A percentile compares a stretch with the other conserved stretches of the same genome.
These are phyloP conservation scores for Colletotrichum eremochloae DNA, from an alignment of 2,329 filamentous ascomycete genomes.

Conservation along the genomic window DNA sequence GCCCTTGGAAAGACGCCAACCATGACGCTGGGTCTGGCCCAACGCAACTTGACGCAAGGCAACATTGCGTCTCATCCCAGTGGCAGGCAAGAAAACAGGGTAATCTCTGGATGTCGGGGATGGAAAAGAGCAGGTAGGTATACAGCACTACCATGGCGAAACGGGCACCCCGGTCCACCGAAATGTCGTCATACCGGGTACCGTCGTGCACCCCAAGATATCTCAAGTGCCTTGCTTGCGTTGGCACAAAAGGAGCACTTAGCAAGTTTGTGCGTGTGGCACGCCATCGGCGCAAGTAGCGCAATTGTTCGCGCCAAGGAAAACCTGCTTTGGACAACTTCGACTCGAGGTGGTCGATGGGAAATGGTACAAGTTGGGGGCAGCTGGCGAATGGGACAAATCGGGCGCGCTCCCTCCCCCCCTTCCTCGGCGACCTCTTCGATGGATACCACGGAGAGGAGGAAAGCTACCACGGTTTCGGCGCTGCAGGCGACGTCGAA, in stretches of 20 bases:
- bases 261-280: not conserved
- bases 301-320: conserved; percentile 1
- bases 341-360: not conserved
- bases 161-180: conserved; percentile 21
- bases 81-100: not conserved
- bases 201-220: conserved; percentile 19
- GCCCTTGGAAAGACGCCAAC: not conserved
- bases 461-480: conserved; percentile 1
- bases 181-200: conserved; percentile 39
- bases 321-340: conserved; percentile 13
- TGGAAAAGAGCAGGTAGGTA: not conserved
- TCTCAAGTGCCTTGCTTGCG: not conserved
- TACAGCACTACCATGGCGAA: conserved; percentile 10
- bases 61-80: not conserved
- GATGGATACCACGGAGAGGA: not conserved
- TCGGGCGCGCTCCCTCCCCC: conserved; percentile 6
- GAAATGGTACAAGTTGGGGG: not conserved
- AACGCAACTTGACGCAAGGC: not conserved
- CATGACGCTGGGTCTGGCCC: not conserved
- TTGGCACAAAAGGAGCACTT: not conserved
- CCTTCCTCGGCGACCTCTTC: not conserved
- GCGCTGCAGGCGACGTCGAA: not conserved
- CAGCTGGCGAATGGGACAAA: conserved; percentile 7
- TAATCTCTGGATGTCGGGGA: not conserved
- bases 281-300: not conserved